Percentiles rank a stretch among this genome's conserved stretches.
These are phyloP conservation scores for Hanseniaspora valbyensis DNA, from an alignment of 805 yeast species.

Conservation along the genomic window DNA sequence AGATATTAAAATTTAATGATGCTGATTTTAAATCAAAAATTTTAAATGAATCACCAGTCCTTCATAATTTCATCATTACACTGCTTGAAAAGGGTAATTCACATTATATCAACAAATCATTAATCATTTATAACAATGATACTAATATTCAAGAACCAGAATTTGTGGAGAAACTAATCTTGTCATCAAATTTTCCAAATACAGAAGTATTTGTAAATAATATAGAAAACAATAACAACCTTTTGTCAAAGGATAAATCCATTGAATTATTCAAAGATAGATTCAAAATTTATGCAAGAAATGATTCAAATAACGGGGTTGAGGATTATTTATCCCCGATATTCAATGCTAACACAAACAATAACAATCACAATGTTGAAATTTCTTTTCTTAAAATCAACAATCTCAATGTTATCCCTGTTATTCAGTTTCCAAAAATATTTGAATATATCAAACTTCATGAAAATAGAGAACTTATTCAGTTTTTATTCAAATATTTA, in stretches of 20 bases:
- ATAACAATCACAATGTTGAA: neutral
- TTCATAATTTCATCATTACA: neutral
- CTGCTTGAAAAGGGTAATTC: neutral
- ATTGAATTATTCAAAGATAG: slow-evolving; percentile 1
- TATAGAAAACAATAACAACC: neutral
- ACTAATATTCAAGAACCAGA: neutral
- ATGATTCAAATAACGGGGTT: neutral
- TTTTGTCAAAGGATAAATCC: neutral
- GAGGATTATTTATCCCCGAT: neutral
- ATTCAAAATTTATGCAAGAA: neutral
- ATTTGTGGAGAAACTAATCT: neutral
- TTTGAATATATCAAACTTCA: slow-evolving; percentile 5
- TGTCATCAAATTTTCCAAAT: neutral
- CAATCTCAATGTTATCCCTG: neutral
- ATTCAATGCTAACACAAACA: neutral
- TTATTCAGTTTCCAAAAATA: slow-evolving; percentile 9
- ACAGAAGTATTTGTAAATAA: neutral
- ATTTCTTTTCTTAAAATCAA: neutral
- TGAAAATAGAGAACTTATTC: slow-evolving; percentile 9
- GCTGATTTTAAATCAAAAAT: neutral
- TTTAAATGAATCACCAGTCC: neutral
- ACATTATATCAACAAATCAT: neutral
- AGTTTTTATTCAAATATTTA: slow-evolving; percentile 8
- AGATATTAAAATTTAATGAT: neutral
- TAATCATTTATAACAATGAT: neutral